A percentile compares a stretch with the other conserved stretches of the same genome.
Conservation (phyloP, 2,329 filamentous ascomycete species). For the Scortechinia acanthostroma region DNA sequence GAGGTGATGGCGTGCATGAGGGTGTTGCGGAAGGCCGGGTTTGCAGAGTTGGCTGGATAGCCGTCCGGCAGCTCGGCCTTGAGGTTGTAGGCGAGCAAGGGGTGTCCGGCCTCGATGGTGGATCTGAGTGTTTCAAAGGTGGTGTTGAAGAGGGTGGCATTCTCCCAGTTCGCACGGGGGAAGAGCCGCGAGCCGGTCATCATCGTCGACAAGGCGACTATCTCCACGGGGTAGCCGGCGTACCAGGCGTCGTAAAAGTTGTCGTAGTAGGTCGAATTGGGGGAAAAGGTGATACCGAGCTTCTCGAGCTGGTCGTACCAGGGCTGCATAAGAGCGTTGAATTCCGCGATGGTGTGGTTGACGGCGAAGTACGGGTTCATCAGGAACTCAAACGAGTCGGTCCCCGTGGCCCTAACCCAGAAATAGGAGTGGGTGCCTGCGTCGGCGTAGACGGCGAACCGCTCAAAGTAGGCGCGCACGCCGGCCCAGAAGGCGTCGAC, state of each 20-base stretch:
- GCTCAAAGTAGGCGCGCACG: conserved; percentile 14
- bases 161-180: conserved; percentile 8
- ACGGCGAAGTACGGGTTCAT: conserved; percentile 6
- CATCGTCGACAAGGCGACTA: conserved; percentile 5
- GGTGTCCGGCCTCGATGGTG: neutral
- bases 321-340: conserved; percentile 4
- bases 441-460: conserved; percentile 14
- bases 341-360: conserved; percentile 5
- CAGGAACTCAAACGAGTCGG: conserved; percentile 3
- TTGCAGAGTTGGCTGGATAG: neutral
- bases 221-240: conserved; percentile 6
- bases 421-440: conserved; percentile 21
- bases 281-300: neutral
- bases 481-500: conserved; percentile 16
- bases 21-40: neutral
- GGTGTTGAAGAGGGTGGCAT: conserved; percentile 5
- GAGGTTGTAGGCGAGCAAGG: neutral
- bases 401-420: conserved; percentile 12
- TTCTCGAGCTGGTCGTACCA: conserved; percentile 4
- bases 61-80: neutral
- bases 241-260: conserved; percentile 6
- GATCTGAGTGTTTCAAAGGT: conserved; percentile 5
- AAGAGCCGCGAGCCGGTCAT: conserved; percentile 8
- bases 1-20: neutral
- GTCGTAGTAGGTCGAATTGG: conserved; percentile 6